Conservation (phyloP, 352 stramenopile species). For the Pythium oligandrum region DNA sequence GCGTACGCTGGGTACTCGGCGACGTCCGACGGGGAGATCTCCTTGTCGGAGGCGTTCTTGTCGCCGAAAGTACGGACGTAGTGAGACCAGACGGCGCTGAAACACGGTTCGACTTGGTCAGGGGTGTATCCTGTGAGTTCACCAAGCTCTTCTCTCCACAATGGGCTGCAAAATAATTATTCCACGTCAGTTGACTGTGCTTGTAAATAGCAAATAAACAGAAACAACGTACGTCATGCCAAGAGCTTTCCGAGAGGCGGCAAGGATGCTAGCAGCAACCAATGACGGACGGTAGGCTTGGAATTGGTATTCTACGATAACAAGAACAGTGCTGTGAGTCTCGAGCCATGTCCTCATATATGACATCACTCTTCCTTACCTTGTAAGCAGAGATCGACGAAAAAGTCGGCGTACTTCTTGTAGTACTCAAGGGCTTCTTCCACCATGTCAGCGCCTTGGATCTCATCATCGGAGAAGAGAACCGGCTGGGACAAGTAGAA, state of each 20-base stretch:
- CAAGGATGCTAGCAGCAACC: slow-evolving; percentile 69
- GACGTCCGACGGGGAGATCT: slow-evolving; percentile 73
- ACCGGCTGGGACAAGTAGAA: slow-evolving; percentile 77
- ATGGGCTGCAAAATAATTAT: slow-evolving; percentile 24
- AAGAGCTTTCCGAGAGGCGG: slow-evolving; percentile 69
- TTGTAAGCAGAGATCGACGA: slow-evolving; percentile 80
- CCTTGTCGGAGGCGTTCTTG: slow-evolving; percentile 44
- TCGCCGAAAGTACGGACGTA: slow-evolving; percentile 73
- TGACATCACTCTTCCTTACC: slow-evolving; percentile 3
- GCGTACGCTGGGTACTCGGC: slow-evolving; percentile 27
- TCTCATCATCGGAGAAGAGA: slow-evolving; percentile 72
- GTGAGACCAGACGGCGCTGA: slow-evolving; percentile 77
- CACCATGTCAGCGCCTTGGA: slow-evolving; percentile 66
- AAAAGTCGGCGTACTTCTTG: slow-evolving; percentile 83
- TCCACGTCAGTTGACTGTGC: too few relatives aligned
- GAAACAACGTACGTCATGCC: slow-evolving; percentile 44
- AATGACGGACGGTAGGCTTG: slow-evolving; percentile 81
- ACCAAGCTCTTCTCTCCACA: slow-evolving; percentile 81
- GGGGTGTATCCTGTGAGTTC: slow-evolving; percentile 76
- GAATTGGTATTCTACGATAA: slow-evolving; percentile 58
- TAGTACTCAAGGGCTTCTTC: slow-evolving; percentile 78
- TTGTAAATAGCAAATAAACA: slow-evolving; percentile 1
- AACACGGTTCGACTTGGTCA: slow-evolving; percentile 78
- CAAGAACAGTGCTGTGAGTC: too few relatives aligned
- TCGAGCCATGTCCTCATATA: too few relatives aligned